Evolutionary conservation across 805 yeast genomes (phyloP).

Genomic region (Metschnikowia drakensbergensis): DNA sequence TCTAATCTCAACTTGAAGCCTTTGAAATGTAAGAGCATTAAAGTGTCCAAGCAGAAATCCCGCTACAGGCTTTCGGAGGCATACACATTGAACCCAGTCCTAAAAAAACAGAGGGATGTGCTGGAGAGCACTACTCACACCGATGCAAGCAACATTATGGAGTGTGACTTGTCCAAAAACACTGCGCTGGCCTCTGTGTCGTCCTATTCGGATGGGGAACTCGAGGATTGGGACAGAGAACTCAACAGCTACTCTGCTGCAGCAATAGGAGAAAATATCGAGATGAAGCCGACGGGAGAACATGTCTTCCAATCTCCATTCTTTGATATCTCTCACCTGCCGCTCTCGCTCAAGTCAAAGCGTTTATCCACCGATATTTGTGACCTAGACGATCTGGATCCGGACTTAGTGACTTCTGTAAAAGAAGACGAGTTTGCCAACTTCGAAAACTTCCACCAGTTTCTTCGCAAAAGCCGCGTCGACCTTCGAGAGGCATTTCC

Average conservation of each 20-base stretch:
- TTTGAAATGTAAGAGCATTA: slow-evolving; percentile 30
- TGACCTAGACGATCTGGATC: slow-evolving; percentile 7
- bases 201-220: background rate
- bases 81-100: slow-evolving; percentile 36
- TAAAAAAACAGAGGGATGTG: slow-evolving; percentile 13
- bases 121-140: slow-evolving; percentile 17
- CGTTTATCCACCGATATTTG: background rate
- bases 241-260: background rate
- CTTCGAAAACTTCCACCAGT: slow-evolving; percentile 25
- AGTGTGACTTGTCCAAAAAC: background rate
- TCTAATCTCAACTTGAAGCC: slow-evolving; percentile 39
- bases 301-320: background rate
- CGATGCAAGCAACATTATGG: slow-evolving; percentile 14
- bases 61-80: slow-evolving; percentile 36
- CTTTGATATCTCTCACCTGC: slow-evolving; percentile 6
- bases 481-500: slow-evolving; percentile 31
- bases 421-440: slow-evolving; percentile 9
- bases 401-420: background rate
- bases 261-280: background rate
- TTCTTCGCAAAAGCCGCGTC: slow-evolving; percentile 31
- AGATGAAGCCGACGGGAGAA: background rate
- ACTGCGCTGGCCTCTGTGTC: slow-evolving; percentile 2
- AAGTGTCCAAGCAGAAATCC: slow-evolving; percentile 39
- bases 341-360: slow-evolving; percentile 6
- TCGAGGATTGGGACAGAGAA: background rate